phyloP scores from a whole-genome alignment of 305 asterid species.

The Fraxinus nigra region DNA sequence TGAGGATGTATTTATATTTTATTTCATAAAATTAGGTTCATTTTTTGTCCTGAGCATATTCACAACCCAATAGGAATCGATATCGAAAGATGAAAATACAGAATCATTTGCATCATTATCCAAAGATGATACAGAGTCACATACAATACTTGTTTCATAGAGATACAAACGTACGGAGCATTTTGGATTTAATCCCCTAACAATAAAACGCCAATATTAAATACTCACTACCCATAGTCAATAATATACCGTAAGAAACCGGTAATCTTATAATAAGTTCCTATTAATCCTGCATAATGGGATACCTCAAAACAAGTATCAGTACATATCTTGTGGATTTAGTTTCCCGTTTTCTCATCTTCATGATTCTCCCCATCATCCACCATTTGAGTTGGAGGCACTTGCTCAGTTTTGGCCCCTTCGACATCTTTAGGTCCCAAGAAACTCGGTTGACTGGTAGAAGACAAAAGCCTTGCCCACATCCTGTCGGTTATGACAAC shows the following conservation, averaged over 20 bases:
- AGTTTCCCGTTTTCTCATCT: slow-evolving; percentile 15
- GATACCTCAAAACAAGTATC: slow-evolving; percentile 33
- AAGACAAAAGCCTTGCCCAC: slow-evolving; percentile 64
- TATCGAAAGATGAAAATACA: background rate
- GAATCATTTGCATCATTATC: background rate
- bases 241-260: background rate
- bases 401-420: slow-evolving; percentile 19
- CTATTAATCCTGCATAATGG: slow-evolving; percentile 33
- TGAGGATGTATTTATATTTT: background rate
- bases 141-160: background rate
- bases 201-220: slow-evolving; percentile 11
- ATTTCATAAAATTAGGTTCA: background rate
- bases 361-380: slow-evolving; percentile 23
- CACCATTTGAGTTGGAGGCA: slow-evolving; percentile 25
- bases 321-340: background rate
- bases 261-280: background rate
- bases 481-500: slow-evolving; percentile 87
- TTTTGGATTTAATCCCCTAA: slow-evolving; percentile 2
- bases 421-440: slow-evolving; percentile 28
- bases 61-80: background rate
- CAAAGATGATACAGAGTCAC: background rate
- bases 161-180: slow-evolving; percentile 10
- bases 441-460: slow-evolving; percentile 61
- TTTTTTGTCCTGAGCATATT: background rate
- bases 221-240: slow-evolving; percentile 23